phyloP scores from a whole-genome alignment of 768 basidiomycete species.

The Lactarius trivialis region DNA sequence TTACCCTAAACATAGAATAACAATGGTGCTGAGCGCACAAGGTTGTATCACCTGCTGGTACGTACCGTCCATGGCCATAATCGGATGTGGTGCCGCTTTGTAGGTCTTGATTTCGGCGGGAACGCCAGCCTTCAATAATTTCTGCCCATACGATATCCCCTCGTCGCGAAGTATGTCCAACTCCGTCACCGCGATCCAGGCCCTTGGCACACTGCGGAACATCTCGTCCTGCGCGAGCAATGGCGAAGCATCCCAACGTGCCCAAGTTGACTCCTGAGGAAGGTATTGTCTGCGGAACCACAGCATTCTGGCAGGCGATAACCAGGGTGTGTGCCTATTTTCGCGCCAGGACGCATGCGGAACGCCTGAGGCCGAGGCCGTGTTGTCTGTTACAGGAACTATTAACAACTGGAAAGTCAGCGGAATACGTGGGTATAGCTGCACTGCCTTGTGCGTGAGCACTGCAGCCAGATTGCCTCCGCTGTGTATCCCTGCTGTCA shows the following conservation, averaged over 20 bases:
- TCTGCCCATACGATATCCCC: slow-evolving; percentile 56
- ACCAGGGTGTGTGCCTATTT: slow-evolving; percentile 52
- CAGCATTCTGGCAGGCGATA: slow-evolving; percentile 56
- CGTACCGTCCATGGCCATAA: slow-evolving; percentile 71
- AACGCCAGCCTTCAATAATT: slow-evolving; percentile 46
- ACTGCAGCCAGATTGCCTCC: slow-evolving; percentile 68
- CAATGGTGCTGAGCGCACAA: slow-evolving; percentile 4
- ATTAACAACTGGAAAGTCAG: slow-evolving; percentile 57
- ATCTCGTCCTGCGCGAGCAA: slow-evolving; percentile 56
- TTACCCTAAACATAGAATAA: slow-evolving; percentile 23
- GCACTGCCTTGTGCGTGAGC: slow-evolving; percentile 54
- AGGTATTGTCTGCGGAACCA: slow-evolving; percentile 72
- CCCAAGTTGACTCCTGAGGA: slow-evolving; percentile 52
- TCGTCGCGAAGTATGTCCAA: slow-evolving; percentile 63
- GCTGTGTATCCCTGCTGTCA: slow-evolving; percentile 30
- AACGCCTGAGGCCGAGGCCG: slow-evolving; percentile 38
- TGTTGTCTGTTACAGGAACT: slow-evolving; percentile 71
- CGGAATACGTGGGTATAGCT: slow-evolving; percentile 42
- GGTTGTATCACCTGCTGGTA: neutral
- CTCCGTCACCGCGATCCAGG: slow-evolving; percentile 61
- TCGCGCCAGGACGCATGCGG: slow-evolving; percentile 47
- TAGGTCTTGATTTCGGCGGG: slow-evolving; percentile 51
- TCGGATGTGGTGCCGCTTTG: slow-evolving; percentile 60
- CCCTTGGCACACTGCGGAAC: slow-evolving; percentile 44
- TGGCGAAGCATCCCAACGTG: slow-evolving; percentile 65